phyloP scores from a whole-genome alignment of 148 eudicot genomes.

The Camellia japonica region DNA sequence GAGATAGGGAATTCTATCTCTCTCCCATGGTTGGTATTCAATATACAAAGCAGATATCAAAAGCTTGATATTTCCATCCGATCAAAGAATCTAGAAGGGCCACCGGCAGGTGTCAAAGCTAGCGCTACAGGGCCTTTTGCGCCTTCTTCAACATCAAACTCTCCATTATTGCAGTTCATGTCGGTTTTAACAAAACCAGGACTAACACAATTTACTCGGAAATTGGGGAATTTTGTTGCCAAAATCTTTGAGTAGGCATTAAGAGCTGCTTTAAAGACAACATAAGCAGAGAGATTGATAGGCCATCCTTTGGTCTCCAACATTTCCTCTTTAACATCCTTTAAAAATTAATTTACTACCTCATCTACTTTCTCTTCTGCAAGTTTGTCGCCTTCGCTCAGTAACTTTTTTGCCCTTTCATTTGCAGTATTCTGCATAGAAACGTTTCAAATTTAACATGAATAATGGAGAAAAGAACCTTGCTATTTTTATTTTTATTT shows the following conservation, averaged over 20 bases:
- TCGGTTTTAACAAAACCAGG: conserved; percentile 20
- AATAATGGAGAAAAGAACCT: too few species aligned
- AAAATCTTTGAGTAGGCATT: conserved; percentile 17
- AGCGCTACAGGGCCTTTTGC: conserved; percentile 9
- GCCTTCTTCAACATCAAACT: conserved; percentile 15
- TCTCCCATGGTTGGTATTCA: too few species aligned
- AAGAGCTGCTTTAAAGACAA: conserved; percentile 18
- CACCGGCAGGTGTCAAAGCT: conserved; percentile 6
- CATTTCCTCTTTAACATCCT: conserved; percentile 29
- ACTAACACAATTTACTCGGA: conserved; percentile 8
- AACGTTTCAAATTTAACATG: too few species aligned
- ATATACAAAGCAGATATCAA: background rate
- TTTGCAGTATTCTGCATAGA: background rate
- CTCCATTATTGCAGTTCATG: background rate
- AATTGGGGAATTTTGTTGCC: conserved; percentile 4
- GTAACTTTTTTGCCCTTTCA: conserved; percentile 22
- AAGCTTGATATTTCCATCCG: conserved; percentile 5
- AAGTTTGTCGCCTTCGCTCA: conserved; percentile 24
- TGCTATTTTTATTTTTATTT: too few species aligned
- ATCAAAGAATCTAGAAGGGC: conserved; percentile 11
- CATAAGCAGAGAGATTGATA: background rate
- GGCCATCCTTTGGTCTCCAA: conserved; percentile 24
- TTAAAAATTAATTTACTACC: conserved; percentile 24
- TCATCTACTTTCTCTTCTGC: conserved; percentile 39
- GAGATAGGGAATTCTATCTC: too few species aligned